Evolutionary conservation across 2,329 filamentous ascomycete species (phyloP).

Genomic region (Didymella sp.): DNA sequence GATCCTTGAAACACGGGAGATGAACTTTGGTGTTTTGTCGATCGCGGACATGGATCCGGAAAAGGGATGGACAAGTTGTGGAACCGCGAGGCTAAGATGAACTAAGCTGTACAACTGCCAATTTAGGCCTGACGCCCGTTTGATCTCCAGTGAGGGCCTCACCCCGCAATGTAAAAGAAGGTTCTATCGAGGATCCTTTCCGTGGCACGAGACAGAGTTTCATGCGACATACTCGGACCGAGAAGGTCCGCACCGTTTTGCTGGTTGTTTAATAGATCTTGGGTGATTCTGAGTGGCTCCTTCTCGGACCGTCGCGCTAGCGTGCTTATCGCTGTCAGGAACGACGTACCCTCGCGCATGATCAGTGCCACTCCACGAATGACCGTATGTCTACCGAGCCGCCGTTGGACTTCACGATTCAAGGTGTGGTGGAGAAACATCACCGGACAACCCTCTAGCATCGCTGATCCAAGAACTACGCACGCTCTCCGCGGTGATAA

Average conservation of each 20-base stretch:
- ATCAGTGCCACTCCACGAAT: constrained; percentile 12
- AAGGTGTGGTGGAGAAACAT: constrained; percentile 4
- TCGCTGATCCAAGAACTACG: constrained; percentile 15
- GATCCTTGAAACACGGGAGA: constrained; percentile 17
- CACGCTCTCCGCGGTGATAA: neutral
- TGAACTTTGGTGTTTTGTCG: constrained; percentile 11
- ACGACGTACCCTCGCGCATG: constrained; percentile 15
- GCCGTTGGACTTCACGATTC: constrained; percentile 9
- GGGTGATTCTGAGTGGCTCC: constrained; percentile 3
- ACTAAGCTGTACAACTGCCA: constrained; percentile 15
- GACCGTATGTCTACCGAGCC: constrained; percentile 5
- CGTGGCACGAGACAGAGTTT: constrained; percentile 5
- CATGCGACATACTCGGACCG: constrained; percentile 18
- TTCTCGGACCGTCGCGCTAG: constrained; percentile 15
- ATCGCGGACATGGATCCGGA: constrained; percentile 9
- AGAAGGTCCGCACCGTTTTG: constrained; percentile 8
- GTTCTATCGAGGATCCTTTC: constrained; percentile 7
- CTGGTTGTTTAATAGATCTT: constrained; percentile 3
- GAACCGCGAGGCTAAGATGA: constrained; percentile 8
- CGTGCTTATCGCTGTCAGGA: constrained; percentile 15
- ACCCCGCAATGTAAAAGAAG: constrained; percentile 11
- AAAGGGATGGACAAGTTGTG: neutral
- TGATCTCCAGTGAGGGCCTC: constrained; percentile 2
- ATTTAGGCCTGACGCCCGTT: constrained; percentile 8
- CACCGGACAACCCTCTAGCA: constrained; percentile 1